Conservation (phyloP, 495 filamentous ascomycete species). For the Rhypophila decipiens region DNA sequence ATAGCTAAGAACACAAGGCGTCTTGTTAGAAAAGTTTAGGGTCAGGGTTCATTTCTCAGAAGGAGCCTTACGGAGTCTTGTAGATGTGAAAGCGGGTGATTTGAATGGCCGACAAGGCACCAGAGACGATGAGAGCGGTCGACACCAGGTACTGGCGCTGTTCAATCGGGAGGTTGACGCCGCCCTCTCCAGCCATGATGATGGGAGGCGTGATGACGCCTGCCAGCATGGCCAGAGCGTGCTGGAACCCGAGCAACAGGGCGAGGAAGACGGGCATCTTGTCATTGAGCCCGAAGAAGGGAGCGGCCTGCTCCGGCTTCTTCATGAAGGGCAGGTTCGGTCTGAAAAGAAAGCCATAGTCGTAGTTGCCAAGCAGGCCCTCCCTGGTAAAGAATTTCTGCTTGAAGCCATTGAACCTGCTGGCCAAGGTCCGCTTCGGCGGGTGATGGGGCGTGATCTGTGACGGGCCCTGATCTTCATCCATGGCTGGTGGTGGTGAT, state of each 20-base stretch:
- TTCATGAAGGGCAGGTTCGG: slow-evolving; percentile 82
- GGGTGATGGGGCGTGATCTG: slow-evolving; percentile 32
- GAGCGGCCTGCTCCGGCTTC: slow-evolving; percentile 53
- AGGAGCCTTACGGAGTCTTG: slow-evolving; percentile 64
- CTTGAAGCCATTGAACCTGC: slow-evolving; percentile 21
- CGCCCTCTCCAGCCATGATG: slow-evolving; percentile 57
- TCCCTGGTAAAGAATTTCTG: slow-evolving; percentile 49
- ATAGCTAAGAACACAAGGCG: slow-evolving; percentile 34
- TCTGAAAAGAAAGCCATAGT: slow-evolving; percentile 66
- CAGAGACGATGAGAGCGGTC: slow-evolving; percentile 80
- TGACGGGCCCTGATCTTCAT: slow-evolving; percentile 41
- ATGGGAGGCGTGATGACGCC: slow-evolving; percentile 72
- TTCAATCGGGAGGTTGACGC: slow-evolving; percentile 57
- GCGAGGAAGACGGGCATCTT: slow-evolving; percentile 74
- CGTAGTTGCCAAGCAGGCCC: slow-evolving; percentile 77
- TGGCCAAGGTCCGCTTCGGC: slow-evolving; percentile 25
- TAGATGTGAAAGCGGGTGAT: slow-evolving; percentile 80
- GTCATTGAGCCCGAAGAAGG: slow-evolving; percentile 87
- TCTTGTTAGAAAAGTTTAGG: too few relatives aligned
- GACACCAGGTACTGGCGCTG: slow-evolving; percentile 79
- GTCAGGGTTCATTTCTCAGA: too few relatives aligned
- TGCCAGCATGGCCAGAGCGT: slow-evolving; percentile 47
- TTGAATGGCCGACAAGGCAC: slow-evolving; percentile 71
- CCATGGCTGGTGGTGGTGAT: slow-evolving; percentile 22
- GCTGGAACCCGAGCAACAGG: slow-evolving; percentile 48